Base-by-base conservation (phyloP, 345 rosid genomes). In the Trapa incisa region DNA sequence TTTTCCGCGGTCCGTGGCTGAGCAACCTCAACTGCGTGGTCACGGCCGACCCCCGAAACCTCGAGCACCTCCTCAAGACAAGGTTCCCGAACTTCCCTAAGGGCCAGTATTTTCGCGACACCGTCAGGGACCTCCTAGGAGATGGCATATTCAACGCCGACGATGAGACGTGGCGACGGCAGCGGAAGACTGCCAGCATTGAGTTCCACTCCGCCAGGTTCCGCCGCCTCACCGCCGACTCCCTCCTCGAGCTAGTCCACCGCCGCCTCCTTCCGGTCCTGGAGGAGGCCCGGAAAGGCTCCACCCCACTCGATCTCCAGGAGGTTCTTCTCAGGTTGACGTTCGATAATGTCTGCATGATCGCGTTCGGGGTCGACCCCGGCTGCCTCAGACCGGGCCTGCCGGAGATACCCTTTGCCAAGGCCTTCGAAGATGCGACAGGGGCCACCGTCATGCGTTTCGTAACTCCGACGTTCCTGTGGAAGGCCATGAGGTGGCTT, bases 351-450 rank as follows among this genome's bases (percentile, higher is more conserved):
- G 92, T 94, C 4, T 91, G 97, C 77, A 91, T 88, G 95, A 84
- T 94, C 43, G 97, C 99, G 16, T 89, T 94, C 54, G 99, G 99
- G 37, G 92, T 83, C 9, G 99, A 94, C 74, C 97, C 99, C 0
- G 97, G 97, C 0, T 94, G 96, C 74, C 75, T 94, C 0, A 65
- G 81, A 35, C 85, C 71, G 0, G 86, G 82, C 0, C 76, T 89
- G 67, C 92, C 97, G 0, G 80, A 86, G 3, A 86, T 88, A 63
- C 92, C 95, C 5, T 94, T 94, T 65, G 99, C 99, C 0, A 75
- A 72, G 73, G 96, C 97, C 47, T 91, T 94, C 42, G 99, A 94
- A 76, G 96, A 86, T 37, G 96, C 97, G 1, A 91, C 99, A 0
- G 96, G 83, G 80, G 91, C 91, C 1, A 80, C 93, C 0, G 71